These are phyloP conservation scores for Fusarium mundagurra DNA, from an alignment of 2,329 filamentous ascomycete species.

Conservation along the genomic window DNA sequence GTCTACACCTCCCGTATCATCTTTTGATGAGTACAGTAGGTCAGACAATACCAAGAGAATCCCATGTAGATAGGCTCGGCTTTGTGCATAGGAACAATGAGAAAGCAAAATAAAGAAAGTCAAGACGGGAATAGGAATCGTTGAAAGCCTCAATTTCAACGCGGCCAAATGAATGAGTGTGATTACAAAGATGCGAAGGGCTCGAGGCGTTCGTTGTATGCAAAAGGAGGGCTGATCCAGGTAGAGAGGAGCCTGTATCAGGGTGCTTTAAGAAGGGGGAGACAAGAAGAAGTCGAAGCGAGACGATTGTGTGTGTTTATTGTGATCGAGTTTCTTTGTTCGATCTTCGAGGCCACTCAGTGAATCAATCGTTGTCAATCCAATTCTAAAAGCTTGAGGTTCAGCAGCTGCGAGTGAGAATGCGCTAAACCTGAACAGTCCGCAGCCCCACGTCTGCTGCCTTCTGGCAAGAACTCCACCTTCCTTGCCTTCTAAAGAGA, in stretches of 20 bases:
- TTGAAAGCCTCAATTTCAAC: neutral
- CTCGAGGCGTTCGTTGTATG: neutral
- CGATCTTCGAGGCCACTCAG: neutral
- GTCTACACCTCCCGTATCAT: neutral
- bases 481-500: neutral
- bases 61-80: neutral
- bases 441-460: neutral
- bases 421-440: neutral
- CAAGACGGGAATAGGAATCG: neutral
- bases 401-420: neutral
- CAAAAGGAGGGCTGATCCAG: neutral
- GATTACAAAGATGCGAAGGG: neutral
- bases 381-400: neutral
- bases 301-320: neutral
- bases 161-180: neutral
- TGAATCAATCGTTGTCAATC: neutral
- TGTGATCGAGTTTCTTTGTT: conserved; percentile 10
- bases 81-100: neutral
- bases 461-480: neutral
- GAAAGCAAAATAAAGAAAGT: neutral
- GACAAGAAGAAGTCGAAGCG: neutral
- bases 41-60: neutral
- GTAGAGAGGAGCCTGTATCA: neutral
- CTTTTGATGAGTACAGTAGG: neutral
- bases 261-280: neutral